Percentiles rank a stretch among this genome's conserved stretches.
Conservation (phyloP, 2,329 filamentous ascomycete species). For the Ascochyta fabae region DNA sequence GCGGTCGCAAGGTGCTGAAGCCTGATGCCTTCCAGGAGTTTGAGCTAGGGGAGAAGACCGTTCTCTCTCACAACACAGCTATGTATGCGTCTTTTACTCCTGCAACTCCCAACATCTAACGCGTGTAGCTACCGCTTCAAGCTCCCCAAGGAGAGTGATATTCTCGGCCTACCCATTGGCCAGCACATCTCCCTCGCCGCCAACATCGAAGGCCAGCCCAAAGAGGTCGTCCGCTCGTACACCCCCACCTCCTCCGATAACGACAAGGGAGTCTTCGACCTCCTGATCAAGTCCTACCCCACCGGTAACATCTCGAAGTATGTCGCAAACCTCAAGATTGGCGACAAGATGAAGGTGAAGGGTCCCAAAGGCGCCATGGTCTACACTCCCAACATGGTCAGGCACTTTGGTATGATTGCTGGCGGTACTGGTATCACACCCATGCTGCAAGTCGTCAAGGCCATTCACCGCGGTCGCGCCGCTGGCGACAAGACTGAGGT, state of each 20-base stretch:
- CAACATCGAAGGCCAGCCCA: conserved; percentile 52
- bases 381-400: conserved; percentile 95
- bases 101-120: conserved; percentile 9
- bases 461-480: conserved; percentile 78
- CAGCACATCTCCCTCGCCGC: conserved; percentile 97
- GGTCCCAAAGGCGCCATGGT: conserved; percentile 98
- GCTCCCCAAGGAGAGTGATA: conserved; percentile 76
- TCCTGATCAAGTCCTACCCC: conserved; percentile 97
- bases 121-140: conserved; percentile 81
- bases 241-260: conserved; percentile 52
- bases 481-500: conserved; percentile 86
- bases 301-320: conserved; percentile 97
- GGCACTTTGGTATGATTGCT: conserved; percentile 96
- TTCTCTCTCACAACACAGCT: conserved; percentile 97
- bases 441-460: conserved; percentile 95
- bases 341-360: conserved; percentile 81
- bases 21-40: conserved; percentile 90
- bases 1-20: conserved; percentile 83
- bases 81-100: conserved; percentile 67
- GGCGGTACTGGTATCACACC: conserved; percentile 97
- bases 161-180: conserved; percentile 95
- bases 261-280: conserved; percentile 84
- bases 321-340: conserved; percentile 81
- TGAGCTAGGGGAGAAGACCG: conserved; percentile 90
- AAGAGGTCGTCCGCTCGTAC: conserved; percentile 51